Evolutionary conservation across 1,284 basidiomycete species (phyloP).

Genomic region (Agroathelia rolfsii): DNA sequence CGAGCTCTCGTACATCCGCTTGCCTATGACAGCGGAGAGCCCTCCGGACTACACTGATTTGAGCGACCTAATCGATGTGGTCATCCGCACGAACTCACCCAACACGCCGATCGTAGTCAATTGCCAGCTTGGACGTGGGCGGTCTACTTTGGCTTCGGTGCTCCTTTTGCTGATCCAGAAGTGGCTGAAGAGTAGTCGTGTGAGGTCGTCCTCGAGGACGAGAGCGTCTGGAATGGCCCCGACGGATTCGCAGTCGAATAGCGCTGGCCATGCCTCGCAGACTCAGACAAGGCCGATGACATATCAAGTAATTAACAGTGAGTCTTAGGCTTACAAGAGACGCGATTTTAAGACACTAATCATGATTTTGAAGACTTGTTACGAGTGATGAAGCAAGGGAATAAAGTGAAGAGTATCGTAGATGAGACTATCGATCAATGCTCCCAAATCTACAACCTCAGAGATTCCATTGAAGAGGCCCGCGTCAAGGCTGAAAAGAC

Average conservation of each 20-base stretch:
- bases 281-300: constrained; percentile 26
- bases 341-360: constrained; percentile 6
- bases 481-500: constrained; percentile 69
- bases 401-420: constrained; percentile 79
- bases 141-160: constrained; percentile 84
- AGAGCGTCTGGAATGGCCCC: constrained; percentile 22
- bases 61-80: constrained; percentile 73
- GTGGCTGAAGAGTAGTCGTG: constrained; percentile 58
- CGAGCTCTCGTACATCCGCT: constrained; percentile 71
- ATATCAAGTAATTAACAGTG: constrained; percentile 75
- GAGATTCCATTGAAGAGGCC: constrained; percentile 84
- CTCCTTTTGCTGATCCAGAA: constrained; percentile 80
- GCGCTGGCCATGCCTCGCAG: constrained; percentile 19
- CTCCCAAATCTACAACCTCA: constrained; percentile 73
- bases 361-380: constrained; percentile 57
- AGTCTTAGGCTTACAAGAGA: constrained; percentile 16
- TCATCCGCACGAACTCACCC: constrained; percentile 64
- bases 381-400: constrained; percentile 86
- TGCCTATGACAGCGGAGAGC: constrained; percentile 85
- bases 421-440: constrained; percentile 91
- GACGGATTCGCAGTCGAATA: constrained; percentile 31
- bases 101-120: constrained; percentile 87
- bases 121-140: constrained; percentile 92
- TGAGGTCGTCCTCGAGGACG: constrained; percentile 20
- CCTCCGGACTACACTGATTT: constrained; percentile 64